A percentile compares a stretch with the other conserved stretches of the same genome.
Conservation (phyloP, 352 stramenopile genomes). For the Blastocystis sp. region DNA sequence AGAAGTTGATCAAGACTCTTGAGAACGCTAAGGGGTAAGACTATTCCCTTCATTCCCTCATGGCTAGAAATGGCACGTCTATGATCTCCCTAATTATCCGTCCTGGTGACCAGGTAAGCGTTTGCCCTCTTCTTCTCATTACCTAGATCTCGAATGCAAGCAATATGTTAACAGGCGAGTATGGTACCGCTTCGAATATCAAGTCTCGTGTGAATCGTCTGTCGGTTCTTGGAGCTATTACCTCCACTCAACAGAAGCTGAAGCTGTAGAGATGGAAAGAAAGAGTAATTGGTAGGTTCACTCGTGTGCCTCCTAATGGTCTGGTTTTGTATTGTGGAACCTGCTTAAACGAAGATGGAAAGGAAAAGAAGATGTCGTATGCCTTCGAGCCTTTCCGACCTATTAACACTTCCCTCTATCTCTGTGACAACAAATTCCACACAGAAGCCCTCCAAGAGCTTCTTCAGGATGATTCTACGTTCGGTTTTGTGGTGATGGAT, state of each 20-base stretch:
- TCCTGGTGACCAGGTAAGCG: constrained; percentile 83
- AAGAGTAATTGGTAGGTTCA: background rate
- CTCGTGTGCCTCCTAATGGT: constrained; percentile 80
- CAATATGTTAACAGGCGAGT: constrained; percentile 98
- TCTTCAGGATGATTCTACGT: constrained; percentile 95
- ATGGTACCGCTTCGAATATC: constrained; percentile 98
- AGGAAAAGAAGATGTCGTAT: constrained; percentile 97
- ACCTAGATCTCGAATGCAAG: constrained; percentile 82
- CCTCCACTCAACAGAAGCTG: constrained; percentile 93
- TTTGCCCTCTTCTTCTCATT: background rate
- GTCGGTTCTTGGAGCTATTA: constrained; percentile 94
- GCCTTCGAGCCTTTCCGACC: constrained; percentile 99
- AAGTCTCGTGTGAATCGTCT: constrained; percentile 97
- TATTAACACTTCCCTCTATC: constrained; percentile 99
- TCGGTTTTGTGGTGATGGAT: constrained; percentile 99
- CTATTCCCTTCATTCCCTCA: constrained; percentile 58
- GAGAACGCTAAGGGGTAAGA: constrained; percentile 73
- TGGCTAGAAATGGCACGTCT: constrained; percentile 84
- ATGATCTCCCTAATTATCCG: constrained; percentile 99
- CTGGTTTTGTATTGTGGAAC: constrained; percentile 98
- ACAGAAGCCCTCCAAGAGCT: constrained; percentile 92
- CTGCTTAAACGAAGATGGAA: constrained; percentile 96
- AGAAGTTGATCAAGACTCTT: constrained; percentile 96
- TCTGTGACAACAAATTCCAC: constrained; percentile 99
- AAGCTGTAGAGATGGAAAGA: constrained; percentile 81